Base-by-base conservation (phyloP, 371 early-diverging fungal genomes). In the Rhizomucor miehei region DNA sequence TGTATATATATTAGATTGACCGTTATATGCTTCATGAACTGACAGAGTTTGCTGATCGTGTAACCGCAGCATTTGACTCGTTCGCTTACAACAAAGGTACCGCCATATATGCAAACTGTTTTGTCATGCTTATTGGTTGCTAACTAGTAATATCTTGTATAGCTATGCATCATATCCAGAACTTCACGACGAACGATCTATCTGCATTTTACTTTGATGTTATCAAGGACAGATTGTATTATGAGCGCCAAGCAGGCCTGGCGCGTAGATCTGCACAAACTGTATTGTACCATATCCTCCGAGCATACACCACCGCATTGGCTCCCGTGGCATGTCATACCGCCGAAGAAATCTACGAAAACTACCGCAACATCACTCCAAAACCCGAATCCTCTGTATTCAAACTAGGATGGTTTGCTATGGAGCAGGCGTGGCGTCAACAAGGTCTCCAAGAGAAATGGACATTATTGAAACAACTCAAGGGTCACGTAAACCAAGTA, bases 131-230 rank as follows among this genome's bases (percentile, higher is more conserved):
- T 16, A 20, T 21, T 1, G 6, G 14, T 45, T 29, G n/a, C 48
- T 14, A 25, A 24, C 13, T 48, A 12, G 24, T 40, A 2, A n/a
- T n/a, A n/a, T n/a, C n/a, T 40, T 14, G 48, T n/a, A 5, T 68
- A 80, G 87, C 75, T 14, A 77, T 81, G 19, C 84, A 85, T 50
- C 73, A 77, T 41, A 69, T 92, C 16, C 85, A 82, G 57, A 75
- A 80, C 52, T 90, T 93, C 49, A 84, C 86, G 21, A 88, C 82
- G 56, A 76, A 74, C 2, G 64, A 75, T 1, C 70, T 92, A 6
- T 93, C 94, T 1, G 81, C 90, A 0, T 87, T 90, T 50, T 93
- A 93, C 64, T 86, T 93, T 73, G 93, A 93, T 52, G 70, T 85
- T 8, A 76, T 88, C 66, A 93, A 93, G 74, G 93, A 93, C 59